Percentiles rank a stretch among this genome's conserved stretches.
These are phyloP conservation scores for Colletotrichum spinosum DNA, from an alignment of 2,329 filamentous ascomycete species.

Conservation along the genomic window DNA sequence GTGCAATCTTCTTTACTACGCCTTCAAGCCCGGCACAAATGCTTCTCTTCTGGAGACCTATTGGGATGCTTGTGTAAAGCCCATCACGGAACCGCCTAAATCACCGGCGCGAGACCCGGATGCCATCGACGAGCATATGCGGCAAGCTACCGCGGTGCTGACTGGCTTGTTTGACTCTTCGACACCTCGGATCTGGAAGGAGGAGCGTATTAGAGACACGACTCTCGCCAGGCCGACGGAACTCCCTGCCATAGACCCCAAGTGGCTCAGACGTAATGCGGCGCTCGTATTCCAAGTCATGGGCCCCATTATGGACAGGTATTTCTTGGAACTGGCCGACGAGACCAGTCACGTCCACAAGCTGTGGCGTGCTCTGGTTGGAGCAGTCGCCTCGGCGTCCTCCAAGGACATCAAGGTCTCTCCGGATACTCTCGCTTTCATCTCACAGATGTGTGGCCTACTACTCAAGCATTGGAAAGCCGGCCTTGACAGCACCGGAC, in stretches of 20 bases:
- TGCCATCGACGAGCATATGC: constrained; percentile 61
- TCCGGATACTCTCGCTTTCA: constrained; percentile 82
- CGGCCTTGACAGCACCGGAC: constrained; percentile 64
- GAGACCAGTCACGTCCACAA: constrained; percentile 63
- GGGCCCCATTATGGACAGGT: constrained; percentile 68
- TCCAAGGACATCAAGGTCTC: constrained; percentile 92
- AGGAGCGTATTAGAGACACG: constrained; percentile 74
- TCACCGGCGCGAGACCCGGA: constrained; percentile 48
- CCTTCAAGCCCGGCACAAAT: constrained; percentile 77
- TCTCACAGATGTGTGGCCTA: constrained; percentile 77
- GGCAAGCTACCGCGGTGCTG: constrained; percentile 76
- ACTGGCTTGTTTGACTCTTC: constrained; percentile 74
- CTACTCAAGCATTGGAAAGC: constrained; percentile 76
- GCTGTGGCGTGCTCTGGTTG: constrained; percentile 72
- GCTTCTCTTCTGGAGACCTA: constrained; percentile 76
- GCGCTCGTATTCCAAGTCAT: constrained; percentile 72
- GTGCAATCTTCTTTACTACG: constrained; percentile 85
- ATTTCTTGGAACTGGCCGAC: constrained; percentile 72
- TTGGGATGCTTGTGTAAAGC: constrained; percentile 81
- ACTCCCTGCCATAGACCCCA: constrained; percentile 84
- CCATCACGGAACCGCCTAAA: constrained; percentile 58
- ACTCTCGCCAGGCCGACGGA: constrained; percentile 75
- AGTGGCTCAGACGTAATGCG: constrained; percentile 85
- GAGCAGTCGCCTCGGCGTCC: constrained; percentile 74
- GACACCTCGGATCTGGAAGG: constrained; percentile 75